Percentiles rank a stretch among this genome's conserved stretches.
Conservation (phyloP, 371 early-diverging fungal genomes). For the Circinella umbellata region DNA sequence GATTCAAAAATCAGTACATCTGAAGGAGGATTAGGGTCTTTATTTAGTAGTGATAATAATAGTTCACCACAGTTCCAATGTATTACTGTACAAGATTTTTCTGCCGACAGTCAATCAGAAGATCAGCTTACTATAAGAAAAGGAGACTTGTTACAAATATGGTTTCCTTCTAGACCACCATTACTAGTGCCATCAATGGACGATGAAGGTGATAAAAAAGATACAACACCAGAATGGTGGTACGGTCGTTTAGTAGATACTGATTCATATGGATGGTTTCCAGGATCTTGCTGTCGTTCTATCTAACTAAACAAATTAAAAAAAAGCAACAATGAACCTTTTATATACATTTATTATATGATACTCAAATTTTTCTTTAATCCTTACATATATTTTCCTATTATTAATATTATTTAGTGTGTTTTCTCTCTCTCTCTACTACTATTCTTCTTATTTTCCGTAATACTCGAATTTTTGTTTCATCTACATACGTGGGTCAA, state of each 20-base stretch:
- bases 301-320: background rate
- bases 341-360: no score
- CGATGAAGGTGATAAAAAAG: no score
- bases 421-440: no score
- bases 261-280: constrained; percentile 2
- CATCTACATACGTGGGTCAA: no score
- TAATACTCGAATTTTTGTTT: no score
- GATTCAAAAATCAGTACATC: background rate
- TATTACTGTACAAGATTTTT: background rate
- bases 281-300: background rate
- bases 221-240: background rate
- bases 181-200: background rate
- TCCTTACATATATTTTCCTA: no score
- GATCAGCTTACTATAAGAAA: constrained; percentile 1
- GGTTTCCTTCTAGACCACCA: constrained; percentile 3
- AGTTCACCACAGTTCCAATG: background rate
- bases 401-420: no score
- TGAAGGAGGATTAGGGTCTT: background rate
- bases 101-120: background rate
- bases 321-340: no score
- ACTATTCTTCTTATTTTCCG: no score
- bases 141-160: background rate
- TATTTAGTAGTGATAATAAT: background rate
- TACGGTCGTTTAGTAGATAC: background rate
- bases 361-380: no score